These are phyloP conservation scores for Aristolochia californica DNA, from an alignment of 164 flowering plant genomes.

Conservation along the genomic window DNA sequence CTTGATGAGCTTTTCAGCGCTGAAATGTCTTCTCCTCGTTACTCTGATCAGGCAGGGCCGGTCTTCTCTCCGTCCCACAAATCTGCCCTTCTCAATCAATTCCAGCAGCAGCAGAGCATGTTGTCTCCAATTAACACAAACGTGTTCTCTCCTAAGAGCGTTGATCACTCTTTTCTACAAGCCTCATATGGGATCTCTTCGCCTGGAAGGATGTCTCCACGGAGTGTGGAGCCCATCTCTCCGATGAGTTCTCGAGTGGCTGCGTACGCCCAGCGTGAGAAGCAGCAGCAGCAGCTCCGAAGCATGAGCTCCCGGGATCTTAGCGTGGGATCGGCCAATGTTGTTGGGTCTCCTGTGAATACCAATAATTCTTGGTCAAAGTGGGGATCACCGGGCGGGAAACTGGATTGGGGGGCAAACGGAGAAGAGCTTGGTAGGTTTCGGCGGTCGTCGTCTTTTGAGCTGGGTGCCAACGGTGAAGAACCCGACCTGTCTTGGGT, in stretches of 20 bases:
- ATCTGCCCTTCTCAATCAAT: constrained; percentile 60
- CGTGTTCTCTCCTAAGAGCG: constrained; percentile 49
- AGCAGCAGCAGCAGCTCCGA: constrained; percentile 62
- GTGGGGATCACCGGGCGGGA: constrained; percentile 65
- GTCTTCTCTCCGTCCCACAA: constrained; percentile 75
- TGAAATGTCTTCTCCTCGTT: constrained; percentile 52
- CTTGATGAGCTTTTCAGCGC: constrained; percentile 76
- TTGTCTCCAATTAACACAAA: constrained; percentile 69
- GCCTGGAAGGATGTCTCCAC: constrained; percentile 86
- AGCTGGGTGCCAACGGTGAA: constrained; percentile 48
- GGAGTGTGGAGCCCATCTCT: constrained; percentile 64
- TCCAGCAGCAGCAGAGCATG: constrained; percentile 69
- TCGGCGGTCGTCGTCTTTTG: constrained; percentile 62
- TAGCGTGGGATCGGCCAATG: constrained; percentile 30
- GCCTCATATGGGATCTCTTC: constrained; percentile 51
- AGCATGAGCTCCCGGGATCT: constrained; percentile 83
- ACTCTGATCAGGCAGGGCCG: constrained; percentile 41
- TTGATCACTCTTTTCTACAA: constrained; percentile 56
- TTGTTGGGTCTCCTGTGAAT: constrained; percentile 43
- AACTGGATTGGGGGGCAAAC: constrained; percentile 58
- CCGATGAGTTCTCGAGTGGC: constrained; percentile 61
- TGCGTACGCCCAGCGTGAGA: constrained; percentile 54
- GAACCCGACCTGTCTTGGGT: constrained; percentile 96
- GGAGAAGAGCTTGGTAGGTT: constrained; percentile 50
- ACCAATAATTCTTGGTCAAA: constrained; percentile 31